phyloP scores from a whole-genome alignment of 805 yeast genomes.

The Wickerhamiella bombiphila region DNA sequence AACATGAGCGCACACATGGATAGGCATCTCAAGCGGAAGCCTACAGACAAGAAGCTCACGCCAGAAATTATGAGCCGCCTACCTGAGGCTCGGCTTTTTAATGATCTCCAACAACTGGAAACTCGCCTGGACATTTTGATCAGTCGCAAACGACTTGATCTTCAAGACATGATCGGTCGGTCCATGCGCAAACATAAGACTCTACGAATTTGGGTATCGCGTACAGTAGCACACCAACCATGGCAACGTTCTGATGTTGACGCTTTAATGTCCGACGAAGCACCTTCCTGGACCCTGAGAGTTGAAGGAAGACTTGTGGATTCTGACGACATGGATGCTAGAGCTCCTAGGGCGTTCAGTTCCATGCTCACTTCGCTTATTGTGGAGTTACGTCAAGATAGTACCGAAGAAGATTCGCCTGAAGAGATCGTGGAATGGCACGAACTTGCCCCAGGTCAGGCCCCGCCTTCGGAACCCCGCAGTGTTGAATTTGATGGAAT shows the following conservation, averaged over 20 bases:
- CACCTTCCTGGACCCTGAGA: slow-evolving; percentile 56
- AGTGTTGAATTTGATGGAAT: slow-evolving; percentile 67
- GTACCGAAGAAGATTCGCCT: slow-evolving; percentile 2
- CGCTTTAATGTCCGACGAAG: slow-evolving; percentile 14
- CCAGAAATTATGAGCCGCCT: slow-evolving; percentile 31
- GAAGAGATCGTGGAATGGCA: slow-evolving; percentile 75
- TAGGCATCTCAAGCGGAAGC: slow-evolving; percentile 24
- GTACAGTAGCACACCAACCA: slow-evolving; percentile 71
- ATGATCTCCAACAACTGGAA: slow-evolving; percentile 67
- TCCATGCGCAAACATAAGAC: slow-evolving; percentile 38
- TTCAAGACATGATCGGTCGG: slow-evolving; percentile 52
- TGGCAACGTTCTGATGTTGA: slow-evolving; percentile 44
- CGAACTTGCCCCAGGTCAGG: slow-evolving; percentile 32
- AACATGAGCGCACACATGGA: no score
- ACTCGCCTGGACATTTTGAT: slow-evolving; percentile 64
- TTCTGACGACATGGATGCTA: slow-evolving; percentile 36
- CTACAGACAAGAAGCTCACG: slow-evolving; percentile 42
- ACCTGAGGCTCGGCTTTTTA: slow-evolving; percentile 61
- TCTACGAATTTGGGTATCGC: slow-evolving; percentile 69
- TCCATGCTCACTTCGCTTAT: slow-evolving; percentile 72
- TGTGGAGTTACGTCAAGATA: slow-evolving; percentile 42
- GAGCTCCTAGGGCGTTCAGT: slow-evolving; percentile 49
- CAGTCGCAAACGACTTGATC: slow-evolving; percentile 69
- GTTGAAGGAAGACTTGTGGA: slow-evolving; percentile 71
- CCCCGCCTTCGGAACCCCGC: slow-evolving; percentile 6